A percentile compares a stretch with the other conserved stretches of the same genome.
Conservation (phyloP, 2,329 filamentous ascomycete species). For the Xylariaceae sp. region DNA sequence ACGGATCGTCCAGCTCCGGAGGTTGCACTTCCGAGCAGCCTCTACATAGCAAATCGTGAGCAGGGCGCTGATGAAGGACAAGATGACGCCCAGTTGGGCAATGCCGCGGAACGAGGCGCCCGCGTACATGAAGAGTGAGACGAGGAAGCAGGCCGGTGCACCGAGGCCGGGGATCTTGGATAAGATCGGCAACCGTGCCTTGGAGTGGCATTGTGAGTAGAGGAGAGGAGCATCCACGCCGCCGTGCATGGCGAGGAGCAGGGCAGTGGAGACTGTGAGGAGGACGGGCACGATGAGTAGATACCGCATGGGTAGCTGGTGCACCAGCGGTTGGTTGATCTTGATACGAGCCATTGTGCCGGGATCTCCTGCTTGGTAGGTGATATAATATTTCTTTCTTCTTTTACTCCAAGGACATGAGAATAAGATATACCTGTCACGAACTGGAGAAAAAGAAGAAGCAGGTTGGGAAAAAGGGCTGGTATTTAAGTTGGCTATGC, state of each 20-base stretch:
- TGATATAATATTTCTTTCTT: too few species aligned
- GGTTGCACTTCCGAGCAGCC: conserved; percentile 40
- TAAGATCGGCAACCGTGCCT: conserved; percentile 40
- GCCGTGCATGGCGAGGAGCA: conserved; percentile 41
- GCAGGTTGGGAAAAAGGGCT: too few species aligned
- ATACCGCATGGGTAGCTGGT: conserved; percentile 48
- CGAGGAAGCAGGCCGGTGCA: conserved; percentile 44
- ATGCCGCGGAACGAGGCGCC: conserved; percentile 38
- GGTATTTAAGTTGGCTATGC: too few species aligned
- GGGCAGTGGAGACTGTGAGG: conserved; percentile 40
- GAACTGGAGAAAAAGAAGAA: too few species aligned
- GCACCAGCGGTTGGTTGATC: conserved; percentile 42
- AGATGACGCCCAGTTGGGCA: conserved; percentile 39
- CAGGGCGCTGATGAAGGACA: conserved; percentile 43
- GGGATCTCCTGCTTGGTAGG: too few species aligned
- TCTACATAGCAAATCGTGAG: conserved; percentile 47
- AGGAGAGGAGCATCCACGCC: conserved; percentile 49
- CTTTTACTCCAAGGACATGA: too few species aligned
- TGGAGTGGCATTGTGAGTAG: conserved; percentile 50
- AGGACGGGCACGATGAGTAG: conserved; percentile 47
- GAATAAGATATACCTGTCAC: too few species aligned
- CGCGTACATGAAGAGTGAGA: conserved; percentile 46
- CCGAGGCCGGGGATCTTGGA: conserved; percentile 43
- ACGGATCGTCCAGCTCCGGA: conserved; percentile 29
- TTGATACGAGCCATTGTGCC: conserved; percentile 15